Percentiles rank a stretch among this genome's conserved stretches.
These are phyloP conservation scores for Prunus kanzakura DNA, from an alignment of 306 rosid genomes.

Conservation along the genomic window DNA sequence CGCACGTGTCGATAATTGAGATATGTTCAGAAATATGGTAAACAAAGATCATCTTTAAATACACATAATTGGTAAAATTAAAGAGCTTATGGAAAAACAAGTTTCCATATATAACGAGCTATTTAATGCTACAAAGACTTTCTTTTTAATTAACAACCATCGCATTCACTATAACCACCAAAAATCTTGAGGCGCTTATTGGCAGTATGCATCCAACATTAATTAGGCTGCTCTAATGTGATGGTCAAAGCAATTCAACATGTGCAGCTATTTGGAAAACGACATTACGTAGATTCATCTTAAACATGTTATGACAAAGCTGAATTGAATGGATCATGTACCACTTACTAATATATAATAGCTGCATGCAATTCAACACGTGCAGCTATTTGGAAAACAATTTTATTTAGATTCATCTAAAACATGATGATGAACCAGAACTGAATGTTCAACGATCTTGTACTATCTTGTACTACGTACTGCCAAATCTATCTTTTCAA, in stretches of 20 bases:
- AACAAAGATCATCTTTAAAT: not conserved
- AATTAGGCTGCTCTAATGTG: not conserved
- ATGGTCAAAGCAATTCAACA: not conserved
- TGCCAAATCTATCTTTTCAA: not conserved
- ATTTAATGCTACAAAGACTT: not conserved
- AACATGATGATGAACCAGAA: not conserved
- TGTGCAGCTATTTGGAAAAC: not conserved
- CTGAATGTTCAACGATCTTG: not conserved
- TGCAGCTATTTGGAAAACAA: not conserved
- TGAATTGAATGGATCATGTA: not conserved
- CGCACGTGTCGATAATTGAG: not conserved
- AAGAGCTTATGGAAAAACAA: not conserved
- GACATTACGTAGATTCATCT: not conserved
- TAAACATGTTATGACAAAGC: not conserved
- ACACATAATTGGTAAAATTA: not conserved
- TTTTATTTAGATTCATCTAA: not conserved
- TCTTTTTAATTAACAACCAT: not conserved
- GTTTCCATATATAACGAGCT: not conserved
- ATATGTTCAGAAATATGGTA: not conserved
- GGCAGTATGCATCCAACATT: not conserved
- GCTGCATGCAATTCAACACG: not conserved
- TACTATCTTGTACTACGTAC: not conserved
- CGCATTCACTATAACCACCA: not conserved
- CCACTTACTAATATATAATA: not conserved
- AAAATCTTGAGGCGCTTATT: not conserved